phyloP scores from a whole-genome alignment of 1,284 basidiomycete species.

The Rhodotorula sp. region DNA sequence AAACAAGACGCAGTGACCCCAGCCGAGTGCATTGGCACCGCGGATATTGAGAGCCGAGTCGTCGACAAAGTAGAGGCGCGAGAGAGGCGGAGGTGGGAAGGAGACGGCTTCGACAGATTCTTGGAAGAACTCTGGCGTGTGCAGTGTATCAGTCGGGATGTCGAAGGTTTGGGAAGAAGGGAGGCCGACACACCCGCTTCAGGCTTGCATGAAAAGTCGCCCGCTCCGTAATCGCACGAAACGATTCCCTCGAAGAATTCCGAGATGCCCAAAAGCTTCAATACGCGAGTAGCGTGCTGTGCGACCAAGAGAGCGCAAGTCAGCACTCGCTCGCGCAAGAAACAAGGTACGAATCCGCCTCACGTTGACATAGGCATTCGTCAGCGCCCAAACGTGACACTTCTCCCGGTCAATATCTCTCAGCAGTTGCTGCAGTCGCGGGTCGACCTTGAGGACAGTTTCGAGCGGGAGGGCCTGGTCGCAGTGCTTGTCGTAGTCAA shows the following conservation, averaged over 20 bases:
- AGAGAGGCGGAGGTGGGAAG: constrained; percentile 13
- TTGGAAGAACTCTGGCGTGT: constrained; percentile 32
- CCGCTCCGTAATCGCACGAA: constrained; percentile 50
- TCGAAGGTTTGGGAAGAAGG: not conserved
- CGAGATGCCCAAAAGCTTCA: constrained; percentile 46
- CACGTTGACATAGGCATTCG: constrained; percentile 40
- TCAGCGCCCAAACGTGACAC: constrained; percentile 44
- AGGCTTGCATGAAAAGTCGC: constrained; percentile 51
- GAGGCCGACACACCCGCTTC: constrained; percentile 36
- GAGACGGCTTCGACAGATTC: constrained; percentile 28
- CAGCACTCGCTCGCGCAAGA: not conserved
- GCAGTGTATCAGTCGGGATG: not conserved
- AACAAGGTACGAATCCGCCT: not conserved
- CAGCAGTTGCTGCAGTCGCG: constrained; percentile 45
- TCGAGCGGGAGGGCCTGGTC: constrained; percentile 51
- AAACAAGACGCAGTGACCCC: constrained; percentile 42
- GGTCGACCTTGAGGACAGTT: constrained; percentile 46
- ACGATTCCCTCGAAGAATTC: constrained; percentile 50
- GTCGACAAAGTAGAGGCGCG: constrained; percentile 40
- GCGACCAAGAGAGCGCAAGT: not conserved
- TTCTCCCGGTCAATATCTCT: constrained; percentile 47
- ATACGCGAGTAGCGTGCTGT: constrained; percentile 49
- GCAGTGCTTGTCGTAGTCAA: constrained; percentile 44
- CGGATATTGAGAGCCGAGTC: constrained; percentile 42
- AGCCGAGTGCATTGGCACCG: constrained; percentile 39